Conservation (phyloP, 2,329 filamentous ascomycete species). For the Neoascochyta sp. region DNA sequence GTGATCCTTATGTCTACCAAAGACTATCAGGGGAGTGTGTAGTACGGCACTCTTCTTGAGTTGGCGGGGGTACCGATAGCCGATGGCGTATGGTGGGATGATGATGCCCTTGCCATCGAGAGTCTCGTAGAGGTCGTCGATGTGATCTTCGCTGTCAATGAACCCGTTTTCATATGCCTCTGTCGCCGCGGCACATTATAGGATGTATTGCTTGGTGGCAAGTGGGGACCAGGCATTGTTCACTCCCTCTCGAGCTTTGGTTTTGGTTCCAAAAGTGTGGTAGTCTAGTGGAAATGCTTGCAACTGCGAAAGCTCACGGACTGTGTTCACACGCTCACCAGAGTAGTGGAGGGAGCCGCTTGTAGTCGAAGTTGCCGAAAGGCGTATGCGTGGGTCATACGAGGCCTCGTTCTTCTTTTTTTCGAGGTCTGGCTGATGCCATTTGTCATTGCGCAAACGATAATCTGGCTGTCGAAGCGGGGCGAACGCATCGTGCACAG, state of each 20-base stretch:
- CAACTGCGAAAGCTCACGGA: conserved; percentile 14
- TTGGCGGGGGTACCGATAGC: no score
- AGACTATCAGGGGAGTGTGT: no score
- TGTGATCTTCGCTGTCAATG: conserved; percentile 22
- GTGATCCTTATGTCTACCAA: no score
- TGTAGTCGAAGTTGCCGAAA: no score
- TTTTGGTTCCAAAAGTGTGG: conserved; percentile 9
- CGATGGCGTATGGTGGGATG: no score
- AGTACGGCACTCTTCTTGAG: no score
- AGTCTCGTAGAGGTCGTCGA: conserved; percentile 13
- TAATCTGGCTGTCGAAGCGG: conserved; percentile 5
- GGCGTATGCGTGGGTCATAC: no score
- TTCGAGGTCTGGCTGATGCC: conserved; percentile 14
- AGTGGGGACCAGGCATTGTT: conserved; percentile 22
- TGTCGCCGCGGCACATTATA: conserved; percentile 5
- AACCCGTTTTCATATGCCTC: conserved; percentile 26
- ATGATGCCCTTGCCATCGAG: conserved; percentile 6
- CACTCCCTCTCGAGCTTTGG: conserved; percentile 13
- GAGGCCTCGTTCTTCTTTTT: conserved; percentile 2
- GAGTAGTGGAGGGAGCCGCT: no score
- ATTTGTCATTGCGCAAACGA: conserved; percentile 5
- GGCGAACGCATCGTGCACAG: conserved; percentile 20
- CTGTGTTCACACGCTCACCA: conserved; percentile 14
- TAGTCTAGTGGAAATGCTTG: conserved; percentile 14
- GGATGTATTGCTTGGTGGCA: conserved; percentile 2